Evolutionary conservation across 1,284 basidiomycete species (phyloP), one percentile per base, ranked within the genome.

Genomic region (Pseudozyma flocculosa): DNA sequence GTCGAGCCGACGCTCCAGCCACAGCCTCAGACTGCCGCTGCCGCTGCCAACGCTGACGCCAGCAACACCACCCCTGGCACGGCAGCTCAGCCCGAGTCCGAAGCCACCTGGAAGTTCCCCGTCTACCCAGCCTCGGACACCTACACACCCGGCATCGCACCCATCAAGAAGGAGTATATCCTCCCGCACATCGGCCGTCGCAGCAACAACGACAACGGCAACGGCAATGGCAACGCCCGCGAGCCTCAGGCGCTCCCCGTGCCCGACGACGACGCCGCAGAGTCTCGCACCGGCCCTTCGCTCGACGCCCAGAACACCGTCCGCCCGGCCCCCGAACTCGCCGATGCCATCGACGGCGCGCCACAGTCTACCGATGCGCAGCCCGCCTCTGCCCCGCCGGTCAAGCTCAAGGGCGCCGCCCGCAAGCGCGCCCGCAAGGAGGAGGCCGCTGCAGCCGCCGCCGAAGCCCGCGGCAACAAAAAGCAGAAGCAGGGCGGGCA

Each of bases 381-480:
- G 32, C 32, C 32, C 10, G 32, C 32, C 32, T 17, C 8, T n/a
- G 21, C 7, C 11, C 34, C 53, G 13, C 39, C 30, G 7, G 60
- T 54, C 19, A 69, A 66, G 50, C 44, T 69, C 23, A 68, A 69
- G 41, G 60, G 62, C 15, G 59, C 62, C 36, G 61, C 65, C 1
- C 47, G 62, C 19, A 67, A 65, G 29, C 49, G 54, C 11, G 58
- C 53, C 17, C 36, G 63, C 1, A 43, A 53, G 8, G 67, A 59
- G 22, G 62, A 65, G 45, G 62, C 62, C 2, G 57, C 57, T n/a
- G 61, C 61, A 0, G 18, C 44, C 0, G 45, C 43, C 13, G 56
- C 57, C 4, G 47, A 48, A 9, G 50, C 61, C 22, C 40, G 54
- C 4, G 48, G 45, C 11, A 44, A 48, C 15, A 60, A 65, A 50